phyloP scores from a whole-genome alignment of 495 filamentous ascomycete genomes.

The Chaetomium cochliodes region DNA sequence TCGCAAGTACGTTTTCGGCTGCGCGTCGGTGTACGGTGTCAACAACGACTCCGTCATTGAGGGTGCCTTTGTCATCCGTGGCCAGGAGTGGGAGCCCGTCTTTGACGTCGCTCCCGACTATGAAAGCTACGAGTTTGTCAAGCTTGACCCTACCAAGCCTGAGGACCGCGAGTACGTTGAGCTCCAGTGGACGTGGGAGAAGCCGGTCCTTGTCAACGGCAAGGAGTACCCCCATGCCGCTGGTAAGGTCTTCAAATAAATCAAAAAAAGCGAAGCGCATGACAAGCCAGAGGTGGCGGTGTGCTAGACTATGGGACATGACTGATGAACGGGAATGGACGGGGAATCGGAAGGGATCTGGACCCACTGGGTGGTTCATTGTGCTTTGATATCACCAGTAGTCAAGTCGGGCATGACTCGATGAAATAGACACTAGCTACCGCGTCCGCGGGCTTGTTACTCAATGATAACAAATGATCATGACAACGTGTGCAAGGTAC shows the following conservation, averaged over 20 bases:
- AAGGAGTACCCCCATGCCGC: slow-evolving; percentile 71
- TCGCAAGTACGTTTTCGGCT: slow-evolving; percentile 98
- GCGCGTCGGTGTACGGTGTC: slow-evolving; percentile 80
- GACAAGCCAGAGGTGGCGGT: slow-evolving; percentile 22
- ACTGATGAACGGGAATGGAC: slow-evolving; percentile 37
- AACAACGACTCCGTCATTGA: slow-evolving; percentile 83
- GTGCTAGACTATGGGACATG: slow-evolving; percentile 38
- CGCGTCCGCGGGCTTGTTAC: slow-evolving; percentile 15
- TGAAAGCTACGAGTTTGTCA: slow-evolving; percentile 93
- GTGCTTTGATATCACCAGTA: slow-evolving; percentile 30
- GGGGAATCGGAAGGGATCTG: slow-evolving; percentile 27
- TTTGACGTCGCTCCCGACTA: slow-evolving; percentile 97
- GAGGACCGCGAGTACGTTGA: slow-evolving; percentile 83
- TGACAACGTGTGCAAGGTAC: not conserved
- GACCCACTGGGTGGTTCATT: slow-evolving; percentile 29
- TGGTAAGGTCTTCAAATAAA: slow-evolving; percentile 99
- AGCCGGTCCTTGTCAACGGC: slow-evolving; percentile 70
- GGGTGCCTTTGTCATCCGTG: slow-evolving; percentile 92
- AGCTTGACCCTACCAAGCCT: slow-evolving; percentile 82
- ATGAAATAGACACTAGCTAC: slow-evolving; percentile 31
- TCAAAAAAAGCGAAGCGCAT: slow-evolving; percentile 23
- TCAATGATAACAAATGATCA: slow-evolving; percentile 22
- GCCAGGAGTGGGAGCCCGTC: slow-evolving; percentile 78
- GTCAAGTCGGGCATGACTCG: slow-evolving; percentile 29
- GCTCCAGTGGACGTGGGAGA: slow-evolving; percentile 83